Evolutionary conservation across 805 yeast species (phyloP), one percentile per base, ranked within the genome.

Genomic region (Saccharomycopsis guyanensis): DNA sequence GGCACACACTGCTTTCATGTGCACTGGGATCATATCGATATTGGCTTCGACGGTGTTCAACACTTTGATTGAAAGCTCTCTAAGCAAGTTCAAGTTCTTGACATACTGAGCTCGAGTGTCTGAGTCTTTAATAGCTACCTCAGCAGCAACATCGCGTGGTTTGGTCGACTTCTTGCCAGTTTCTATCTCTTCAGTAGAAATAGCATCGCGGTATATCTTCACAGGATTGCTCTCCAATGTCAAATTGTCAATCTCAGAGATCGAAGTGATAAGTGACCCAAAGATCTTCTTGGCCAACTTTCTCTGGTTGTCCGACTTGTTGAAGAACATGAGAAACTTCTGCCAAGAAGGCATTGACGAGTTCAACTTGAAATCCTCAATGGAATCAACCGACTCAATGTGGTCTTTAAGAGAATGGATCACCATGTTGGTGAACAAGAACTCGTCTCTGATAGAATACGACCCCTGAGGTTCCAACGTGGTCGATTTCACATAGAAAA

Each of bases 141-240:
- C 82, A 0, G 84, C 80, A 3, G 78, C 59, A 3, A 72, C 58
- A 18, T 38, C 36, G 15, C 34, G 31, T 27, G 45, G 42, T 24
- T 47, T 43, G 8, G 24, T 19, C 2, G 47, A 37, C 19, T 32
- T 45, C 32, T 25, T 31, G 56, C 54, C 54, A 19, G 45, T 35
- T 29, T 43, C 39, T 7, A 20, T 15, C 31, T 47, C 49, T 36
- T 51, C 38, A 12, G 4, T 29, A 6, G 13, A n/a, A 7, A 47
- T 40, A 13, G 38, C n/a, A 18, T 43, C 39, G 41, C 41, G 31
- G 20, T 75, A 75, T 23, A 85, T 80, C n/a, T 65, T 62, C 2
- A 75, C 59, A 2, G 98, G 97, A 60, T 89, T 85, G 46, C 91
- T 78, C 57, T 89, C 96, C 54, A 88, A 76, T 45, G 80, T 78